Percentiles rank a stretch among this genome's conserved stretches.
Evolutionary conservation across 2,329 filamentous ascomycete species (phyloP).

Genomic region (Xylaria digitata): DNA sequence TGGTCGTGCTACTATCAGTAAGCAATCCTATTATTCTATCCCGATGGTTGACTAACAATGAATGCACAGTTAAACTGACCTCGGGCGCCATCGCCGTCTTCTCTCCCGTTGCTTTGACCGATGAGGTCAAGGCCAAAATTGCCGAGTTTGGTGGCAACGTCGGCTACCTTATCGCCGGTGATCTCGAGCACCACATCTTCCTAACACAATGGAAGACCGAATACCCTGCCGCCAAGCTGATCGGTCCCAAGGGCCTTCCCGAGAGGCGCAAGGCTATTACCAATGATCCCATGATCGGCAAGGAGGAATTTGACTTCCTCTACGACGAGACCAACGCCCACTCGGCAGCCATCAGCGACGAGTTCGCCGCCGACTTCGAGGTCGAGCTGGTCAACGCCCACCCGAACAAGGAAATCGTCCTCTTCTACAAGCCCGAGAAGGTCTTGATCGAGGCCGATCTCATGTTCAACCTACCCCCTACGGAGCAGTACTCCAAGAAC

Average conservation of each 20-base stretch:
- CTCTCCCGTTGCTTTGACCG: slow-evolving; percentile 88
- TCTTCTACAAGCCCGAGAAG: slow-evolving; percentile 81
- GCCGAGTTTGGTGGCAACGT: slow-evolving; percentile 75
- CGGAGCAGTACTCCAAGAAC: slow-evolving; percentile 81
- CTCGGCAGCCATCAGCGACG: slow-evolving; percentile 69
- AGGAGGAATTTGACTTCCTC: slow-evolving; percentile 72
- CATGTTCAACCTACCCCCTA: slow-evolving; percentile 88
- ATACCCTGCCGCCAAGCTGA: slow-evolving; percentile 81
- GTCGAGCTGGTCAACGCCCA: slow-evolving; percentile 85
- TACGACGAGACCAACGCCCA: slow-evolving; percentile 68
- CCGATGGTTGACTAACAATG: slow-evolving; percentile 12
- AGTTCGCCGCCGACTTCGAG: slow-evolving; percentile 89
- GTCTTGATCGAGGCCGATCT: slow-evolving; percentile 91
- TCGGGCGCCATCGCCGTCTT: slow-evolving; percentile 87
- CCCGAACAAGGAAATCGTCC: slow-evolving; percentile 87
- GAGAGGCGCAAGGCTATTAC: slow-evolving; percentile 79
- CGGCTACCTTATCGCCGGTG: slow-evolving; percentile 86
- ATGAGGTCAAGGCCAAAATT: slow-evolving; percentile 74
- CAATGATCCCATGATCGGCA: slow-evolving; percentile 64
- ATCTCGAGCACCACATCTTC: slow-evolving; percentile 96
- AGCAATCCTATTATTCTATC: slow-evolving; percentile 40
- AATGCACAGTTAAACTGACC: slow-evolving; percentile 58
- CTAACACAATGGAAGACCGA: slow-evolving; percentile 84
- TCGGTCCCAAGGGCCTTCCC: slow-evolving; percentile 84
- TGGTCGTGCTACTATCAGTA: slow-evolving; percentile 86